phyloP scores from a whole-genome alignment of 2,329 filamentous ascomycete species.

The Xylariomycetidae sp. region DNA sequence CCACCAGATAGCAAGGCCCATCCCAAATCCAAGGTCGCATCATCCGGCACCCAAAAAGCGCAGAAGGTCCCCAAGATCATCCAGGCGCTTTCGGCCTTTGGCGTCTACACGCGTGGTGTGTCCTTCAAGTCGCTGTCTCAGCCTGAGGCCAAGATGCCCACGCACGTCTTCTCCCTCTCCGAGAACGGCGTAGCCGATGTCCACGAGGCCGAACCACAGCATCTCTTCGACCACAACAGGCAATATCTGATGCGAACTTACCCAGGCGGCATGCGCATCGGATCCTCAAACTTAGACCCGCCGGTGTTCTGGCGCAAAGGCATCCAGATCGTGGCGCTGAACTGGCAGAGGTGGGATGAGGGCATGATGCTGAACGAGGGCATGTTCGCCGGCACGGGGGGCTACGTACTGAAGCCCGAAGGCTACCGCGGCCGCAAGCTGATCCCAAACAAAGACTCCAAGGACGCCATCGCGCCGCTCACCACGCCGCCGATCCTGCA shows the following conservation, averaged over 20 bases:
- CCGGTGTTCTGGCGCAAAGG: slow-evolving; percentile 82
- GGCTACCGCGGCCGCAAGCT: slow-evolving; percentile 40
- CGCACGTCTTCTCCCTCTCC: slow-evolving; percentile 65
- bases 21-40: slow-evolving; percentile 34
- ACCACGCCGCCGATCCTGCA: slow-evolving; percentile 35
- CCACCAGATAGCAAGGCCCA: slow-evolving; percentile 29
- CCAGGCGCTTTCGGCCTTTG: slow-evolving; percentile 67
- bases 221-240: slow-evolving; percentile 76
- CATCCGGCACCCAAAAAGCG: slow-evolving; percentile 32
- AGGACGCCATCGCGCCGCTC: slow-evolving; percentile 24
- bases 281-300: slow-evolving; percentile 83
- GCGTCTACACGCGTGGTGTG: slow-evolving; percentile 78
- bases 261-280: slow-evolving; percentile 74
- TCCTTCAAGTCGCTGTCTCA: slow-evolving; percentile 76
- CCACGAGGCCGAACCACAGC: slow-evolving; percentile 42
- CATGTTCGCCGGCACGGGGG: slow-evolving; percentile 81
- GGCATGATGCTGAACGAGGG: slow-evolving; percentile 95
- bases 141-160: slow-evolving; percentile 61
- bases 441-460: slow-evolving; percentile 14
- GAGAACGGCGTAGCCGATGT: slow-evolving; percentile 61
- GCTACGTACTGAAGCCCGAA: slow-evolving; percentile 80
- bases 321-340: slow-evolving; percentile 85
- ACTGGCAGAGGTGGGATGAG: slow-evolving; percentile 88
- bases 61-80: slow-evolving; percentile 62
- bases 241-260: slow-evolving; percentile 83